Evolutionary conservation across 495 filamentous ascomycete species (phyloP), one percentile per base, ranked within the genome.

Genomic region (Aspergillus saccharolyticus): DNA sequence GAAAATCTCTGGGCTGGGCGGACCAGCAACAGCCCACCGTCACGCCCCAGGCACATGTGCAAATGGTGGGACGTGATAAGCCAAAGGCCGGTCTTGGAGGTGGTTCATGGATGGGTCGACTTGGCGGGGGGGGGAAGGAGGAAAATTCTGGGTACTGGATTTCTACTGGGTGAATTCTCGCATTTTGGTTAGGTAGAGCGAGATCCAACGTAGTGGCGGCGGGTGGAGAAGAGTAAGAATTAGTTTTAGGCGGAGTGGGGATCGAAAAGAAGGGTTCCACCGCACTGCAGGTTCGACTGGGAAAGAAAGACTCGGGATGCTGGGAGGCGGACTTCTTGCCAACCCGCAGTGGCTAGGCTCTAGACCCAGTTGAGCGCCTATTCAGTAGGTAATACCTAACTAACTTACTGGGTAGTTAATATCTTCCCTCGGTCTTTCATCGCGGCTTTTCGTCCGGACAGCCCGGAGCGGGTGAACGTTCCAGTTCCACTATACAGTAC

Each of bases 21-120:
- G 59, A 58, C 54, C 44, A 50, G 53, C 28, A 19, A 50, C 63
- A 65, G 59, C 57, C 33, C 47, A 42, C 54, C 55, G 51, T 17
- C 20, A 8, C 3, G 54, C 53, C 50, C 57, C 59, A 60, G 47
- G 62, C 61, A 66, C 62, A 67, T 67, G 67, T 42, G 18, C 55
- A 47, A 64, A 65, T 55, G 61, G 49, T 44, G 58, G 33, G 43
- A 56, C 60, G 53, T 70, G 66, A 66, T 70, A 67, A 68, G 63
- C 67, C 61, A 19, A 50, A 61, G 42, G 58, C 42, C 24, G 42
- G 55, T 46, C 44, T 61, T 55, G 4, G 33, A 12, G 5, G 33
- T 39, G 33, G 33, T 39, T 39, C 12, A 10, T 39, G 33, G 33
- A 12, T 39, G 6, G 58, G 48, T 55, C n/a, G n/a, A n/a, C n/a